Evolutionary conservation across 768 basidiomycete genomes (phyloP).

Genomic region (Mycena rebaudengoi): DNA sequence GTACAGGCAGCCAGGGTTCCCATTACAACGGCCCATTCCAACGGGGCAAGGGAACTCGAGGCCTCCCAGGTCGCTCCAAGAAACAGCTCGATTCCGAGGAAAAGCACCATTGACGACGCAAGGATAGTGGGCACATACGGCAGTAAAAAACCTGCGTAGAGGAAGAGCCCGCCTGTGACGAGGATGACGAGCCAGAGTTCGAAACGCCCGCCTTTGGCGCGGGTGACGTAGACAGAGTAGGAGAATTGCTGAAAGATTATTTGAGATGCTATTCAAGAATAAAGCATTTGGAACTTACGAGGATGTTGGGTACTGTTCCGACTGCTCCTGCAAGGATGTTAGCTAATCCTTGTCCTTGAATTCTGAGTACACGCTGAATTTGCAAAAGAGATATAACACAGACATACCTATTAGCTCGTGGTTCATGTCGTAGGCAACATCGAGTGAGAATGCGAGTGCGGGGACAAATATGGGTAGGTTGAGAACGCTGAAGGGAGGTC

Average conservation of each 20-base stretch:
- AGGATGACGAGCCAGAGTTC: slow-evolving; percentile 22
- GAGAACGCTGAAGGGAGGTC: slow-evolving; percentile 13
- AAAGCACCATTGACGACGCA: slow-evolving; percentile 27
- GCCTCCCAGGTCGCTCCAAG: slow-evolving; percentile 30
- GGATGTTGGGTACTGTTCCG: slow-evolving; percentile 28
- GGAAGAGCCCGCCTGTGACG: slow-evolving; percentile 24
- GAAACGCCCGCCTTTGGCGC: slow-evolving; percentile 24
- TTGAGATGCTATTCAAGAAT: too few relatives aligned
- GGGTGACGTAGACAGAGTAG: not conserved
- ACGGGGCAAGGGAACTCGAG: slow-evolving; percentile 14
- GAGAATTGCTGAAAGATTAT: too few relatives aligned
- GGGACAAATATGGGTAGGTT: slow-evolving; percentile 36
- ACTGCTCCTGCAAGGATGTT: slow-evolving; percentile 8
- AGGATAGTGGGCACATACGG: slow-evolving; percentile 32
- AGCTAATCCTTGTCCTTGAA: not conserved
- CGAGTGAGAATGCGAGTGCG: slow-evolving; percentile 30
- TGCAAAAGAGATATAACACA: too few relatives aligned
- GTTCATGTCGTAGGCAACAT: slow-evolving; percentile 35
- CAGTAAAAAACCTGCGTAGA: slow-evolving; percentile 24
- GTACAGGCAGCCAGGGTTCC: slow-evolving; percentile 27
- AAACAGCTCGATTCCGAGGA: slow-evolving; percentile 30
- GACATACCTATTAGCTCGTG: slow-evolving; percentile 30
- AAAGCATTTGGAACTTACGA: too few relatives aligned
- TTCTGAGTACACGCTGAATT: too few relatives aligned
- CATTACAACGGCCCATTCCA: slow-evolving; percentile 28